Conservation (phyloP, 176 grass and related monocot genomes). For the Melocanna baccifera region DNA sequence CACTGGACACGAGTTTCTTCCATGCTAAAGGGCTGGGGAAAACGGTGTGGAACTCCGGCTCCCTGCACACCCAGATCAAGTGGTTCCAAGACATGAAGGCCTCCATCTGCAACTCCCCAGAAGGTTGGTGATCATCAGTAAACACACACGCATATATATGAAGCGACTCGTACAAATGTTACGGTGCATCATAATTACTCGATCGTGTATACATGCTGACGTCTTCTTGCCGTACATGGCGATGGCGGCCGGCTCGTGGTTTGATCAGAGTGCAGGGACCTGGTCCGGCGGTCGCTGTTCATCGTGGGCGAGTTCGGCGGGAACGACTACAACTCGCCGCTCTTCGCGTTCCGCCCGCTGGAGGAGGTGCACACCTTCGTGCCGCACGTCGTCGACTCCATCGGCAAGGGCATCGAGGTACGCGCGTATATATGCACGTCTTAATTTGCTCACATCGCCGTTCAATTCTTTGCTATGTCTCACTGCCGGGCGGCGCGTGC, state of each 20-base stretch:
- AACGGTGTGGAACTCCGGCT: conserved; percentile 80
- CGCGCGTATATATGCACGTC: not conserved
- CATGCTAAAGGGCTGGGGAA: conserved; percentile 43
- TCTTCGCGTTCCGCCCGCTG: conserved; percentile 67
- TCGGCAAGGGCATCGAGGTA: conserved; percentile 63
- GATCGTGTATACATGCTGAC: not conserved
- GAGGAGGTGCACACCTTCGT: conserved; percentile 54
- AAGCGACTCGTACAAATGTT: not conserved
- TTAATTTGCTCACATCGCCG: not conserved
- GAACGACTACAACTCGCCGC: conserved; percentile 86
- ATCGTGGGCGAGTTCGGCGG: conserved; percentile 93
- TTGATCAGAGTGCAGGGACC: conserved; percentile 49
- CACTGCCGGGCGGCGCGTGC: not conserved
- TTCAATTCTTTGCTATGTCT: not conserved
- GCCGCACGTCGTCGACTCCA: conserved; percentile 63
- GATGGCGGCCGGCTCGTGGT: not conserved
- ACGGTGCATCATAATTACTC: not conserved
- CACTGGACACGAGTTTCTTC: conserved; percentile 75
- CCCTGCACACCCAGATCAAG: conserved; percentile 72
- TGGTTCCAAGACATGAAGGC: conserved; percentile 87
- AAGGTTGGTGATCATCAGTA: conserved; percentile 26
- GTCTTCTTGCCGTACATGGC: not conserved
- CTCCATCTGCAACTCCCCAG: conserved; percentile 55
- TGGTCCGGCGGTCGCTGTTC: conserved; percentile 79
- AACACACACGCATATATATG: not conserved